Conservation (phyloP, 495 filamentous ascomycete genomes). For the Monascus purpureus region DNA sequence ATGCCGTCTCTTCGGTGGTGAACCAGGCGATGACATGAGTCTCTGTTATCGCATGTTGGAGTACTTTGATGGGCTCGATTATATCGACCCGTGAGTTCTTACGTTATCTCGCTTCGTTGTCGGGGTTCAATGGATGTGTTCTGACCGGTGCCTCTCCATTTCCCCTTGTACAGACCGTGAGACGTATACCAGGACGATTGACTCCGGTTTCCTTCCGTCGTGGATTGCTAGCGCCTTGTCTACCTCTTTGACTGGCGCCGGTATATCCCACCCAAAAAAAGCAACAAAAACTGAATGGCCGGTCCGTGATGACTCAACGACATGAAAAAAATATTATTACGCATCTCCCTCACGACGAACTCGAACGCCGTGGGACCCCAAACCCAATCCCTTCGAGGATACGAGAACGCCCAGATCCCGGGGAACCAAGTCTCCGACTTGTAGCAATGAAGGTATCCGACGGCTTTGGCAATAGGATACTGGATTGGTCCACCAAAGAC, state of each 20-base stretch:
- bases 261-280: too few species aligned
- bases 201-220: too few species aligned
- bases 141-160: too few species aligned
- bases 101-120: not conserved
- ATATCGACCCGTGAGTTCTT: conserved; percentile 30
- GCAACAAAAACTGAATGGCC: not conserved
- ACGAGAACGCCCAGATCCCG: conserved; percentile 20
- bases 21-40: conserved; percentile 30
- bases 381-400: not conserved
- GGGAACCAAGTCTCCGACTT: conserved; percentile 26
- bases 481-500: conserved; percentile 30
- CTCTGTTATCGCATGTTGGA: conserved; percentile 36
- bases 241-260: too few species aligned
- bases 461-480: conserved; percentile 5
- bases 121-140: not conserved
- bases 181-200: too few species aligned
- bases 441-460: conserved; percentile 32
- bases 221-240: too few species aligned
- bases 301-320: not conserved
- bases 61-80: conserved; percentile 35
- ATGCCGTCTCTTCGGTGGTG: conserved; percentile 32
- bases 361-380: not conserved
- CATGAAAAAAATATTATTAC: not conserved
- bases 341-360: not conserved
- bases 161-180: too few species aligned